Percentiles rank a stretch among this genome's conserved stretches.
These are phyloP conservation scores for Microdochium bolleyi DNA, from an alignment of 2,329 filamentous ascomycete genomes.

Conservation along the genomic window DNA sequence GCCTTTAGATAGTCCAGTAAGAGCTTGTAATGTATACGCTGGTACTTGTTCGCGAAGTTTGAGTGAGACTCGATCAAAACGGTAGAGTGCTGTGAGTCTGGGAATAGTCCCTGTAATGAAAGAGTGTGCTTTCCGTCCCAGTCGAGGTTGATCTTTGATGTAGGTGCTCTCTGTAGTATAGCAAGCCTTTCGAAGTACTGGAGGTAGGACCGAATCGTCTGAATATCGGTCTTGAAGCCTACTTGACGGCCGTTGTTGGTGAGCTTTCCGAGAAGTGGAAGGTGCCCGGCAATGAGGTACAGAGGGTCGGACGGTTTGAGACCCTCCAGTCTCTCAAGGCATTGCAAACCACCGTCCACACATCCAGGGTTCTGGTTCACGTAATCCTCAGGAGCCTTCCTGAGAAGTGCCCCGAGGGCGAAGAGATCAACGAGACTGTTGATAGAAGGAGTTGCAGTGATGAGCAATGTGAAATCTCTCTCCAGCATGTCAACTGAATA, in stretches of 20 bases:
- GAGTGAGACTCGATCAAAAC: slow-evolving; percentile 11
- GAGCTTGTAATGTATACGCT: slow-evolving; percentile 10
- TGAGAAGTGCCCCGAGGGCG: slow-evolving; percentile 13
- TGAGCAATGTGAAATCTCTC: slow-evolving; percentile 16
- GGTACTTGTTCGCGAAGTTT: slow-evolving; percentile 9
- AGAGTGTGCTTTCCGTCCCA: slow-evolving; percentile 8
- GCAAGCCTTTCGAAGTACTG: slow-evolving; percentile 16
- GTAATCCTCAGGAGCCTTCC: slow-evolving; percentile 9
- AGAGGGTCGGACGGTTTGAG: slow-evolving; percentile 8
- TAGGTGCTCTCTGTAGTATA: slow-evolving; percentile 17
- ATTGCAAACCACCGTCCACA: neutral
- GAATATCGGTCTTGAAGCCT: slow-evolving; percentile 6
- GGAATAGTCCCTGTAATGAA: slow-evolving; percentile 15
- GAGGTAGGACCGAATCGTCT: slow-evolving; percentile 11
- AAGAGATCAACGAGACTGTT: slow-evolving; percentile 15
- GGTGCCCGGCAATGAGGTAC: slow-evolving; percentile 12
- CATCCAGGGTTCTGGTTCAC: slow-evolving; percentile 1
- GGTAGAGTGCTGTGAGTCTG: slow-evolving; percentile 13
- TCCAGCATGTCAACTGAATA: slow-evolving; percentile 13
- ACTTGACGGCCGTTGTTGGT: slow-evolving; percentile 3
- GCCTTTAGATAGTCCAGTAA: slow-evolving; percentile 12
- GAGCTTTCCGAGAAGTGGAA: slow-evolving; percentile 10
- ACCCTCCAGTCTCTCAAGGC: neutral
- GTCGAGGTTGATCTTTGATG: slow-evolving; percentile 11
- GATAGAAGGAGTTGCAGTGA: slow-evolving; percentile 18